Base-by-base conservation (phyloP, 108 stramenopile species). In the Discostella pseudostelligera region DNA sequence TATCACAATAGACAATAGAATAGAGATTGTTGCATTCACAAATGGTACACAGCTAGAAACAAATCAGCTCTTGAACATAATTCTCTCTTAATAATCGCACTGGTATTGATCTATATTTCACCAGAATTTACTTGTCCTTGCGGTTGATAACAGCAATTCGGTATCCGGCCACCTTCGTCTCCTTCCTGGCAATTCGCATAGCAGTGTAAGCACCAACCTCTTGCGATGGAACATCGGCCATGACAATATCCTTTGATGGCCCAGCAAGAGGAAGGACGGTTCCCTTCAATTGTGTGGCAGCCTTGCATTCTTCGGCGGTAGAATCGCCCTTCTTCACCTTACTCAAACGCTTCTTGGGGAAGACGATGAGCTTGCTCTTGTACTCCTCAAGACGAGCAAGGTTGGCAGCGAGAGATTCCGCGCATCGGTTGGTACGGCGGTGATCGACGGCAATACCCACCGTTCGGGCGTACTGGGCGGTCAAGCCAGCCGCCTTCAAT, bases 361-460 rank as follows among this genome's bases (percentile, higher is more conserved):
- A 92, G 57, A 98, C 79, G 56, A 99, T 90, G 65, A 99, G 84
- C 44, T 93, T 95, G 56, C 72, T 44, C 83, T 94, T 87, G 96
- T 99, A 99, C 59, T 88, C 93, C 72, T 93, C 84, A 65, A 99
- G 94, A 56, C 99, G 95, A 35, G 90, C 86, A 42, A 96, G 95
- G 81, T 99, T 99, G 28, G 71, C 57, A 28, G 83, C 67, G 14
- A 98, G 69, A 25, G 86, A 81, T 68, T 97, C 94, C 28, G 87
- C 74, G 57, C 79, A 84, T 62, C 82, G 83, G 95, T 96, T 97
- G 72, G 79, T 81, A 25, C 99, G 88, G 54, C 99, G 93, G 75
- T 80, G 69, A 76, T 99, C 99, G 20, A 99, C 96, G 64, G 96
- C 88, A 71, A 99, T 97, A 56, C 99, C 99, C 54, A 99, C 82